These are phyloP conservation scores for Neofusicoccum sp. DNA, from an alignment of 2,329 filamentous ascomycete species.

Conservation along the genomic window DNA sequence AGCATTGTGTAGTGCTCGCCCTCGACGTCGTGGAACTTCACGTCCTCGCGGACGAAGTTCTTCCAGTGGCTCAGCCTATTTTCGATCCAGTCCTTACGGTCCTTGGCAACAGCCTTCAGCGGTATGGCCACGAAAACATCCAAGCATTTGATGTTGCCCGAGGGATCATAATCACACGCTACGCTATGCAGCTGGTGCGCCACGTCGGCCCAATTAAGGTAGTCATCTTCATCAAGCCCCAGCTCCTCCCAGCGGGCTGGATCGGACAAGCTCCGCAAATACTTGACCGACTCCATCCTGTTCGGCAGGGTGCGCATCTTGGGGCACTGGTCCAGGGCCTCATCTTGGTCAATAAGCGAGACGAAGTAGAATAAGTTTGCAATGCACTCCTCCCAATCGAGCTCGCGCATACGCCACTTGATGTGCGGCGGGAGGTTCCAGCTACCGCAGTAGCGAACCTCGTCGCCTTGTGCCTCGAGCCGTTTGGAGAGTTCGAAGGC, in stretches of 20 bases:
- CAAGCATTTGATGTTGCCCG: conserved; percentile 38
- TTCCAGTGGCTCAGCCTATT: conserved; percentile 27
- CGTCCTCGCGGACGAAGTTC: conserved; percentile 24
- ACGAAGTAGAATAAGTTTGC: conserved; percentile 21
- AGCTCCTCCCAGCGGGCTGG: conserved; percentile 32
- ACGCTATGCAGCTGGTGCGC: conserved; percentile 43
- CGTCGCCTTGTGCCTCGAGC: conserved; percentile 42
- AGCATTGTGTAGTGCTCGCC: conserved; percentile 31
- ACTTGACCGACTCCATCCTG: conserved; percentile 23
- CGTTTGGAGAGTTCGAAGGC: conserved; percentile 55
- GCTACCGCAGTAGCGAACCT: conserved; percentile 29
- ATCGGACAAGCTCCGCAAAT: conserved; percentile 29
- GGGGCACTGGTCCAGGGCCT: conserved; percentile 7
- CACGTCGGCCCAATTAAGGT: conserved; percentile 40
- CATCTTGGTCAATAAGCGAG: background rate
- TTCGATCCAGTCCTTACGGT: conserved; percentile 36
- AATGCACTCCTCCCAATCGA: conserved; percentile 36
- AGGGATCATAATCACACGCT: conserved; percentile 49
- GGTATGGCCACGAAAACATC: conserved; percentile 49
- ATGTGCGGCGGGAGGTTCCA: conserved; percentile 56
- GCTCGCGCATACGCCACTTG: conserved; percentile 45
- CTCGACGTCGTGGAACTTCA: conserved; percentile 25
- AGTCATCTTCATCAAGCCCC: conserved; percentile 33
- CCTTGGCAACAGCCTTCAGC: conserved; percentile 31
- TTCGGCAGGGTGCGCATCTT: background rate